Evolutionary conservation across 768 basidiomycete species (phyloP).

Genomic region (Nidularia sp.): DNA sequence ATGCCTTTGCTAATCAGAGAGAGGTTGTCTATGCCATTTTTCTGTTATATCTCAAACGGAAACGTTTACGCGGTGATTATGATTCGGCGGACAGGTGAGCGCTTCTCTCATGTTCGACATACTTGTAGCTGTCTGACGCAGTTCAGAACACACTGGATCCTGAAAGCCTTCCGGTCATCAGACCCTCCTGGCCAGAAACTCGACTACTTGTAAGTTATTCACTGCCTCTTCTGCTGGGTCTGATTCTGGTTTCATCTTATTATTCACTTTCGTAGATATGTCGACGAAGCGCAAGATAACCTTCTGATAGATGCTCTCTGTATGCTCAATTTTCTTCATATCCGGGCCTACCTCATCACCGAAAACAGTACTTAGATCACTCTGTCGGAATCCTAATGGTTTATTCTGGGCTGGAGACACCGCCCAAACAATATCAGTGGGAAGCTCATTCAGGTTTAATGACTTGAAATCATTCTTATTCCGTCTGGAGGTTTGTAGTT

Average conservation of each 20-base stretch:
- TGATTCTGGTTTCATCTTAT: background rate
- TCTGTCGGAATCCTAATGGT: slow-evolving; percentile 65
- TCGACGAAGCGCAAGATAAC: slow-evolving; percentile 75
- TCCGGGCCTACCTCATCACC: background rate
- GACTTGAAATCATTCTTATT: slow-evolving; percentile 67
- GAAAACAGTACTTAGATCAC: slow-evolving; percentile 49
- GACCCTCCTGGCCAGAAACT: slow-evolving; percentile 38
- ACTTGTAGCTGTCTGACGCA: too few relatives aligned
- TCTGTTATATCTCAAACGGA: slow-evolving; percentile 42
- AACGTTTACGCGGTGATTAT: slow-evolving; percentile 33
- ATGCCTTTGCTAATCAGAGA: slow-evolving; percentile 50
- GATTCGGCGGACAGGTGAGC: slow-evolving; percentile 60
- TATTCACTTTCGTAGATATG: slow-evolving; percentile 37
- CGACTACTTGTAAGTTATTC: slow-evolving; percentile 47
- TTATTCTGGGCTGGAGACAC: slow-evolving; percentile 81
- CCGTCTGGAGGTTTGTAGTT: slow-evolving; percentile 49
- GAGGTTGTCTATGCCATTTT: slow-evolving; percentile 50
- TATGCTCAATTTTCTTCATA: slow-evolving; percentile 20
- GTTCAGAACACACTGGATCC: slow-evolving; percentile 46
- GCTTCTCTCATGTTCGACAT: background rate
- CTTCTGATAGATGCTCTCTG: slow-evolving; percentile 60
- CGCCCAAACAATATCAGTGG: slow-evolving; percentile 72
- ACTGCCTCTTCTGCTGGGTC: background rate
- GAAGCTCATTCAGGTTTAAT: slow-evolving; percentile 68
- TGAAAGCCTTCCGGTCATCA: slow-evolving; percentile 24